Conservation (phyloP, 768 basidiomycete species). For the Tulasnella sp. region DNA sequence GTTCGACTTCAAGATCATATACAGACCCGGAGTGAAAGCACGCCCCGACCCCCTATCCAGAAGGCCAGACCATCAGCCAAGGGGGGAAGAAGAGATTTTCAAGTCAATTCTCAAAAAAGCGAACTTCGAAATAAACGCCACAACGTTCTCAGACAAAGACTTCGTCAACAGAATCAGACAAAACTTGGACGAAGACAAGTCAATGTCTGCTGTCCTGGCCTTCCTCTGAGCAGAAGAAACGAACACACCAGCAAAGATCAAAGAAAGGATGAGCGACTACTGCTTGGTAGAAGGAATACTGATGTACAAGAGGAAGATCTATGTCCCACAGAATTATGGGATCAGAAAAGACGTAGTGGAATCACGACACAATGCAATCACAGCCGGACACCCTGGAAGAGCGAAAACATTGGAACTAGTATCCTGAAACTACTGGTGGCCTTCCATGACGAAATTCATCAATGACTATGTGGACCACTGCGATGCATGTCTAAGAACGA, state of each 20-base stretch:
- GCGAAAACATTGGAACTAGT: conserved; percentile 19
- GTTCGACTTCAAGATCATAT: not conserved
- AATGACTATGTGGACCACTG: conserved; percentile 22
- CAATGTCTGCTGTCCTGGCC: no score
- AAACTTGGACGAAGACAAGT: no score
- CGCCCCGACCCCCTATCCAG: not conserved
- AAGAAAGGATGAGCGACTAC: not conserved
- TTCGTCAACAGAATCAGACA: no score
- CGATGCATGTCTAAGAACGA: conserved; percentile 19
- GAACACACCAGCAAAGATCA: not conserved
- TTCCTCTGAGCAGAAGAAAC: no score
- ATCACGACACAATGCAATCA: not conserved
- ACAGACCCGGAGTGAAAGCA: not conserved
- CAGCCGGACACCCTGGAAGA: conserved; percentile 16
- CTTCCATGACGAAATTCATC: conserved; percentile 17
- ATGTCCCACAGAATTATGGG: not conserved
- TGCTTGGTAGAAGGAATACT: not conserved
- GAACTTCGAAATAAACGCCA: not conserved
- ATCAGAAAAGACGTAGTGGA: not conserved
- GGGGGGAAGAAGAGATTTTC: not conserved
- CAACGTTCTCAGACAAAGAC: not conserved
- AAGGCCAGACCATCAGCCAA: not conserved
- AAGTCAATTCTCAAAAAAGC: not conserved
- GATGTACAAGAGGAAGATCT: not conserved
- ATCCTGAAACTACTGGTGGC: conserved; percentile 20